A percentile compares a stretch with the other conserved stretches of the same genome.
Conservation (phyloP, 768 basidiomycete genomes). For the Russula virescens region DNA sequence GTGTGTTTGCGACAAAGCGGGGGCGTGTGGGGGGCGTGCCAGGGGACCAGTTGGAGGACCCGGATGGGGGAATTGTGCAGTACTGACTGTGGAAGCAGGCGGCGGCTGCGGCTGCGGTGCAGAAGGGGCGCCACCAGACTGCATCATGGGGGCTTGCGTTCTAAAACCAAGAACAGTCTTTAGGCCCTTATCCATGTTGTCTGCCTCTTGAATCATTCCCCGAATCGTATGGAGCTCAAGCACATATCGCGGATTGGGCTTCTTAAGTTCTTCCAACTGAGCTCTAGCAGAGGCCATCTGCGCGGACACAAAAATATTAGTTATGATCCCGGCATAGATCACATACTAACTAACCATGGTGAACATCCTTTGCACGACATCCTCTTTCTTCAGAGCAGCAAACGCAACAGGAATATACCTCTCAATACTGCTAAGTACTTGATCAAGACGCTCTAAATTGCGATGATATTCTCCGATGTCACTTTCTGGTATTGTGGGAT, state of each 20-base stretch:
- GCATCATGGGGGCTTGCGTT: not conserved
- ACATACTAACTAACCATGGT: constrained; percentile 4
- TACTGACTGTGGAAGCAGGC: constrained; percentile 1
- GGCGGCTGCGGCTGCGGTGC: constrained; percentile 6
- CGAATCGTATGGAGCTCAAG: constrained; percentile 24
- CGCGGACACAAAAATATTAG: not conserved
- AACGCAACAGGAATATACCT: constrained; percentile 7
- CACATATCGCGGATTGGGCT: constrained; percentile 15
- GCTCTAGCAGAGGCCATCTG: constrained; percentile 17
- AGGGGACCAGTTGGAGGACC: not conserved
- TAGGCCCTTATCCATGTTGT: constrained; percentile 21
- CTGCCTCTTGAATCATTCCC: constrained; percentile 22
- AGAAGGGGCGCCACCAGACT: not conserved
- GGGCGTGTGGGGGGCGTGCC: constrained; percentile 1
- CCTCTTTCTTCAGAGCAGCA: not conserved
- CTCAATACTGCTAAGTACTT: constrained; percentile 7
- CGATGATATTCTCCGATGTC: constrained; percentile 18
- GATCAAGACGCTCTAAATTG: constrained; percentile 17
- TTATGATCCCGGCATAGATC: not conserved
- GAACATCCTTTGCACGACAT: constrained; percentile 7
- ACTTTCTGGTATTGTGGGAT: not conserved
- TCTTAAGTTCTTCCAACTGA: constrained; percentile 17
- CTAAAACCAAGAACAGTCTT: not conserved
- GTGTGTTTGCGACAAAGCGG: constrained; percentile 5
- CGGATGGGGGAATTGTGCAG: not conserved